Conservation (phyloP, 768 basidiomycete species). For the Auriscalpium microsporum region DNA sequence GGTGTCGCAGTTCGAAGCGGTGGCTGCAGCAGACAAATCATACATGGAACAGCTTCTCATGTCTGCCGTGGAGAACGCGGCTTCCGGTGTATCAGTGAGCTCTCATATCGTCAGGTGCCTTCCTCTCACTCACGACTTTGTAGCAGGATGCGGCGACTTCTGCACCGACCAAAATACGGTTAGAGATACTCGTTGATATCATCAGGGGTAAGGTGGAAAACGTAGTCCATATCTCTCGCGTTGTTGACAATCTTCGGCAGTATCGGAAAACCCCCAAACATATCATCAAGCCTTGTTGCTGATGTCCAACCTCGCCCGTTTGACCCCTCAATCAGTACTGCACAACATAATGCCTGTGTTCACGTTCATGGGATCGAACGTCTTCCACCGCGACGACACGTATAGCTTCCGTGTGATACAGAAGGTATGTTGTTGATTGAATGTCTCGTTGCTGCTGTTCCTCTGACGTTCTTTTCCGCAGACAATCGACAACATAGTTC, state of each 20-base stretch:
- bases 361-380: slow-evolving; percentile 98
- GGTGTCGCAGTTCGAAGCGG: slow-evolving; percentile 47
- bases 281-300: slow-evolving; percentile 88
- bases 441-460: not conserved
- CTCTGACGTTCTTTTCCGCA: slow-evolving; percentile 21
- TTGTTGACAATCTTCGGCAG: slow-evolving; percentile 31
- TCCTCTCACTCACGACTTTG: not conserved
- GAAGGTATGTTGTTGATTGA: slow-evolving; percentile 41
- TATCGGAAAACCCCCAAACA: slow-evolving; percentile 86
- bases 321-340: slow-evolving; percentile 85
- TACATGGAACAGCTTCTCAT: slow-evolving; percentile 82
- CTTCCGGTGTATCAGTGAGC: slow-evolving; percentile 47
- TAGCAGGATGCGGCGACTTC: slow-evolving; percentile 44
- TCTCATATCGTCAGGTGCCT: not conserved
- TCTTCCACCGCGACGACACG: slow-evolving; percentile 92
- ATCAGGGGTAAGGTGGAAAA: slow-evolving; percentile 54
- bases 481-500: slow-evolving; percentile 92
- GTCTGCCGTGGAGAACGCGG: slow-evolving; percentile 65
- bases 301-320: slow-evolving; percentile 72
- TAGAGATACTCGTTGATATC: slow-evolving; percentile 83
- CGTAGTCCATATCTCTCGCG: no score
- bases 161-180: slow-evolving; percentile 51
- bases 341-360: slow-evolving; percentile 98
- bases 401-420: slow-evolving; percentile 95
- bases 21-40: slow-evolving; percentile 54